phyloP scores from a whole-genome alignment of 441 rosid species.

The Corymbia calophylla region DNA sequence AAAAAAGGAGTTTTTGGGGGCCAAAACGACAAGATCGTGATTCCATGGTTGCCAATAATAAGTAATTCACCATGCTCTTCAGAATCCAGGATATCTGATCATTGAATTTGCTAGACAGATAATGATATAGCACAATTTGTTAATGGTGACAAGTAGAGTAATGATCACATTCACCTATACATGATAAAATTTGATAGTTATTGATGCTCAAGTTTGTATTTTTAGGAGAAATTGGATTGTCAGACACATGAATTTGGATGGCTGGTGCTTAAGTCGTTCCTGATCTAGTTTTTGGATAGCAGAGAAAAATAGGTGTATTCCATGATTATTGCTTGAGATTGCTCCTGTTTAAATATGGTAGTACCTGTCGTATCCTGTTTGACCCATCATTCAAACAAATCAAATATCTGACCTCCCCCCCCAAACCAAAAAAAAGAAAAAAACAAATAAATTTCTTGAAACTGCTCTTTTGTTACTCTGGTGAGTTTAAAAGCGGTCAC shows the following conservation, averaged over 20 bases:
- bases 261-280: neutral
- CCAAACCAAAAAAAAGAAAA: too few relatives aligned
- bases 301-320: neutral
- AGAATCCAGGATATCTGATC: neutral
- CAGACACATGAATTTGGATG: neutral
- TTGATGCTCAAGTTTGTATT: neutral
- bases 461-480: neutral
- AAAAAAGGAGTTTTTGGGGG: neutral
- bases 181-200: neutral
- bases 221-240: neutral
- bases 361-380: neutral
- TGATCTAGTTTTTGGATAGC: neutral
- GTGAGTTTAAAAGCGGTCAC: neutral
- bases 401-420: neutral
- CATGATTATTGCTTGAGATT: neutral
- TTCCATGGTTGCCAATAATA: neutral
- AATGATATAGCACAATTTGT: neutral
- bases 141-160: neutral
- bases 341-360: neutral
- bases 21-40: neutral
- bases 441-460: neutral
- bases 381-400: neutral
- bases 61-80: neutral
- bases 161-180: neutral
- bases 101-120: neutral